phyloP scores from a whole-genome alignment of 2,329 filamentous ascomycete species.

The Bipolaris cookei region DNA sequence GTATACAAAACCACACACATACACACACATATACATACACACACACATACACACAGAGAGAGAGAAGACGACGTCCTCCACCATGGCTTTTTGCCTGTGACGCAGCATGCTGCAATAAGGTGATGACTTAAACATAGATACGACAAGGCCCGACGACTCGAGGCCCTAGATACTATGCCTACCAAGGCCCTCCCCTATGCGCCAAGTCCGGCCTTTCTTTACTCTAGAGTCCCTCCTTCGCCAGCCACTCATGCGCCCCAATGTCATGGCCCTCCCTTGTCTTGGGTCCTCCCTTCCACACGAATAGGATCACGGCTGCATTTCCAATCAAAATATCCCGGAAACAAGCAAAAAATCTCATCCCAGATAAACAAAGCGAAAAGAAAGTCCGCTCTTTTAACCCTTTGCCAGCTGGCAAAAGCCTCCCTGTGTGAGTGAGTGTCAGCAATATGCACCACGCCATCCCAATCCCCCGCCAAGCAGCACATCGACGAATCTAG shows the following conservation, averaged over 20 bases:
- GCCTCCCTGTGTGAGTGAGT: neutral
- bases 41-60: too few relatives aligned
- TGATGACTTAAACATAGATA: slow-evolving; percentile 18
- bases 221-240: neutral
- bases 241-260: slow-evolving; percentile 2
- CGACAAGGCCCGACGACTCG: slow-evolving; percentile 23
- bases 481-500: slow-evolving; percentile 13
- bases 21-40: too few relatives aligned
- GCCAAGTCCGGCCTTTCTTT: slow-evolving; percentile 20
- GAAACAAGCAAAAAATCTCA: slow-evolving; percentile 14
- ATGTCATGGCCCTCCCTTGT: neutral
- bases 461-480: neutral
- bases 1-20: too few relatives aligned
- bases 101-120: slow-evolving; percentile 29
- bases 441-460: slow-evolving; percentile 5
- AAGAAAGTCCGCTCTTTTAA: neutral
- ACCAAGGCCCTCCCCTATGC: slow-evolving; percentile 1
- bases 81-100: slow-evolving; percentile 28
- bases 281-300: neutral
- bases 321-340: neutral
- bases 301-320: too few relatives aligned
- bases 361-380: slow-evolving; percentile 1
- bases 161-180: slow-evolving; percentile 1
- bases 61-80: slow-evolving; percentile 1
- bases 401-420: slow-evolving; percentile 21